Base-by-base conservation (phyloP, 1,284 basidiomycete genomes). In the Ustilago trichophora region DNA sequence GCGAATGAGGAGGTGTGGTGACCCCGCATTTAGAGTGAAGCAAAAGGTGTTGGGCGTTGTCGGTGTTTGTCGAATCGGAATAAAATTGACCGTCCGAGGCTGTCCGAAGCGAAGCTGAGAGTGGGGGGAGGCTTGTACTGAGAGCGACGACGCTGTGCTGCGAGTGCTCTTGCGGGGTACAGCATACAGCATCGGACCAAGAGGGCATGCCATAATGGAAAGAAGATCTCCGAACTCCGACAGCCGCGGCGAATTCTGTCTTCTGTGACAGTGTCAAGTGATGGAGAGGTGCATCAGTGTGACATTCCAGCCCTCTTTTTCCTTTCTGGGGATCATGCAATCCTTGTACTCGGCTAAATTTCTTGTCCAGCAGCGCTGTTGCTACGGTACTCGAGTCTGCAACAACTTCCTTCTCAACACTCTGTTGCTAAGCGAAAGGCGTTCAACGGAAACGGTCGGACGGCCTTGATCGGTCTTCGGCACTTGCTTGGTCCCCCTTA, bases 161-260 rank as follows among this genome's bases (percentile, higher is more conserved):
- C n/a, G n/a, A n/a, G n/a, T n/a, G n/a, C 27, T 29, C 5, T 9
- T 29, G 40, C 18, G 40, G 40, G 40, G 40, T 26, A 9, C 25
- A 32, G 41, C 41, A 29, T 29, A 29, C 27, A 29, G 27, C 27
- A 29, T 13, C 27, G 13, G 27, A 29, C 27, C 8, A 24, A 8
- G 21, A 34, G 7, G 16, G 22, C 12, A 3, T 19, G 31, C 27
- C 21, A 34, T 34, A 19, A 44, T 43, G 42, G 42, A 3, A 15
- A 34, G 13, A 22, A 58, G 55, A 51, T 58, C 37, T 51, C 55
- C 55, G 55, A 58, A 42, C 36, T 32, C 37, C 48, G 48, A 36
- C 22, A 35, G 33, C 33, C 31, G 37, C 48, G 37, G 31, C 24
- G 37, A 50, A 33, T 40, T 50, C 25, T 26, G 21, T 16, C 9